Conservation (phyloP, 495 filamentous ascomycete species). For the Aspergillus bridgeri region DNA sequence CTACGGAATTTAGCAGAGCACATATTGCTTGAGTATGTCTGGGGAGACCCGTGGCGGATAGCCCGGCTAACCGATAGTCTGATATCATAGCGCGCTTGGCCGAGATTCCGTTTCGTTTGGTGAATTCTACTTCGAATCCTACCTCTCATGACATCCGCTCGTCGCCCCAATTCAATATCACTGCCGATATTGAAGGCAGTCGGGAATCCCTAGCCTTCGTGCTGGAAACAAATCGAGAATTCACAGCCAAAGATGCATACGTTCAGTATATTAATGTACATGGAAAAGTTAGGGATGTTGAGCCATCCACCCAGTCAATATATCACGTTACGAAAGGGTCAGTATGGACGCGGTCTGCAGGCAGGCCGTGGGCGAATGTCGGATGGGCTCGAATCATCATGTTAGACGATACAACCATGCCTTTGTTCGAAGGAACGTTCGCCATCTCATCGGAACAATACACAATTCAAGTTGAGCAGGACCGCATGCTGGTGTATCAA, state of each 20-base stretch:
- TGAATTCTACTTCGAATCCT: neutral
- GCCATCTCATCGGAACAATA: slow-evolving; percentile 68
- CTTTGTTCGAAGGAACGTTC: slow-evolving; percentile 85
- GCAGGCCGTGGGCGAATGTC: slow-evolving; percentile 4
- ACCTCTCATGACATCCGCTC: neutral
- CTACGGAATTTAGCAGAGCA: neutral
- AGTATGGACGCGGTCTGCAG: slow-evolving; percentile 5
- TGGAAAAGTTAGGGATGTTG: neutral
- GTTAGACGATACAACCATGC: slow-evolving; percentile 60
- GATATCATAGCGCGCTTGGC: neutral
- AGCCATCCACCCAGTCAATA: neutral
- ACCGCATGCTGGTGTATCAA: neutral
- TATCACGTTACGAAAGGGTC: slow-evolving; percentile 8
- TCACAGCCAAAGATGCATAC: neutral
- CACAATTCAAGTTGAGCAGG: slow-evolving; percentile 33
- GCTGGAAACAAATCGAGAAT: neutral
- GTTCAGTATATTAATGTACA: slow-evolving; percentile 2
- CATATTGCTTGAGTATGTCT: no score
- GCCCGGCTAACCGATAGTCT: neutral
- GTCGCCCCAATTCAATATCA: slow-evolving; percentile 2
- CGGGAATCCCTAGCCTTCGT: neutral
- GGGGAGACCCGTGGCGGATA: neutral
- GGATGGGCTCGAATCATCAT: slow-evolving; percentile 27
- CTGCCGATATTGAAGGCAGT: neutral
- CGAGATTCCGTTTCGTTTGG: neutral